Evolutionary conservation across 352 stramenopile genomes (phyloP), one percentile per base, ranked within the genome.

Genomic region (Globisporangium acanthophoron): DNA sequence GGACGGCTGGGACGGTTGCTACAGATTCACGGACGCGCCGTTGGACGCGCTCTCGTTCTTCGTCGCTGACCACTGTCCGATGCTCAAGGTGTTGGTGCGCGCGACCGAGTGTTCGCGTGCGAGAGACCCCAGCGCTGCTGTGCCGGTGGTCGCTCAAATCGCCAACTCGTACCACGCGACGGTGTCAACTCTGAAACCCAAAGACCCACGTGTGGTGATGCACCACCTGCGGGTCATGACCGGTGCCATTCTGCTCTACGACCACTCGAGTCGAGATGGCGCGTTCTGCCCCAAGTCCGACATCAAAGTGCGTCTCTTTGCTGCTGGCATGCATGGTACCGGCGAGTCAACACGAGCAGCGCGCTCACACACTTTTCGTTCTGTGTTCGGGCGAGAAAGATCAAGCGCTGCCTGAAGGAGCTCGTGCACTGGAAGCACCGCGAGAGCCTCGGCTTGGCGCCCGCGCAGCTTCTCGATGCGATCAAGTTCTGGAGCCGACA

Each of bases 31-130:
- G 0, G 74, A 85, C 21, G 67, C 71, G 0, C 68, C 71, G 7
- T 61, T 83, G 50, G 76, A 85, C 50, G 59, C 65, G 1, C 73
- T 87, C 43, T 87, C 77, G 21, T 78, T 87, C 65, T 87, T 87
- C 39, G 73, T 87, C 46, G 75, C 74, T 13, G 69, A 87, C 27
- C 71, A 85, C 49, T 77, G 61, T 31, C 77, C 77, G 35, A 85
- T 85, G 77, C 65, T 85, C 40, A 83, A 82, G 65, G 65, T 73
- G 29, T 52, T 87, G 27, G 60, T 76, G 48, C 66, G 69, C 51
- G 74, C 73, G 20, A 67, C 80, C 16, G 71, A 81, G 43, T 58
- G 61, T 37, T 59, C 69, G 13, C 71, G 70, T 46, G 66, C 54
- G 35, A 73, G 79, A 46, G 69, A 82, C 9, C 64, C 66, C 15